phyloP scores from a whole-genome alignment of 345 rosid species.

The Theobroma cacao region DNA sequence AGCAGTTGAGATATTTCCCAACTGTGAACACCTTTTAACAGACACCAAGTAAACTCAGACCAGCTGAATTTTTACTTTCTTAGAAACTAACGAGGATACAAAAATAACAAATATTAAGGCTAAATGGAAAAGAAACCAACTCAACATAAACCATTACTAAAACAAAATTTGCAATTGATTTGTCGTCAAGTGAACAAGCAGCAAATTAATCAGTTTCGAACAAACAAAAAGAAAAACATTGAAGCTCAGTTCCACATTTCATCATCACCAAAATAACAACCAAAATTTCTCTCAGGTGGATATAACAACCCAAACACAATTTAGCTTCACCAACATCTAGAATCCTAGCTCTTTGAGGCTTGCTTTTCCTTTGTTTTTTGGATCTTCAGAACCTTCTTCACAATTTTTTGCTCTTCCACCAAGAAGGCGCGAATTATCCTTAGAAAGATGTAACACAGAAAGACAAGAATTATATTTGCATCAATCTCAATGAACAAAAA shows the following conservation, averaged over 20 bases:
- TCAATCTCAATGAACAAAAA: background rate
- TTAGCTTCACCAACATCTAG: background rate
- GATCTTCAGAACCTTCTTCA: conserved; percentile 45
- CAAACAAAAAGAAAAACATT: conserved; percentile 12
- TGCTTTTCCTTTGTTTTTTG: conserved; percentile 43
- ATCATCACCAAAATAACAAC: conserved; percentile 13
- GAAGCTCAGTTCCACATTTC: conserved; percentile 7
- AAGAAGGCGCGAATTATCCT: conserved; percentile 48
- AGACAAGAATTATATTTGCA: background rate
- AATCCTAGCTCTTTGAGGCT: conserved; percentile 28
- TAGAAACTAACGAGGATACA: too few relatives aligned
- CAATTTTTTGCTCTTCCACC: conserved; percentile 47
- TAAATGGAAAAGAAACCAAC: background rate
- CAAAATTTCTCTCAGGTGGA: conserved; percentile 19
- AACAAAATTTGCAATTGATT: conserved; percentile 8
- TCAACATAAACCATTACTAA: conserved; percentile 1
- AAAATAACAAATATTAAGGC: background rate
- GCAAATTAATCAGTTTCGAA: conserved; percentile 4
- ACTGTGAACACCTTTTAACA: too few relatives aligned
- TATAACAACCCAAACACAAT: background rate
- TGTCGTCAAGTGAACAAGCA: conserved; percentile 9
- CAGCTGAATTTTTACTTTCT: too few relatives aligned
- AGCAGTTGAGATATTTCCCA: too few relatives aligned
- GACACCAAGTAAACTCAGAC: too few relatives aligned
- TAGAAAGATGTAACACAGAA: background rate